Base-by-base conservation (phyloP, 306 rosid genomes). In the Lupinus albus region DNA sequence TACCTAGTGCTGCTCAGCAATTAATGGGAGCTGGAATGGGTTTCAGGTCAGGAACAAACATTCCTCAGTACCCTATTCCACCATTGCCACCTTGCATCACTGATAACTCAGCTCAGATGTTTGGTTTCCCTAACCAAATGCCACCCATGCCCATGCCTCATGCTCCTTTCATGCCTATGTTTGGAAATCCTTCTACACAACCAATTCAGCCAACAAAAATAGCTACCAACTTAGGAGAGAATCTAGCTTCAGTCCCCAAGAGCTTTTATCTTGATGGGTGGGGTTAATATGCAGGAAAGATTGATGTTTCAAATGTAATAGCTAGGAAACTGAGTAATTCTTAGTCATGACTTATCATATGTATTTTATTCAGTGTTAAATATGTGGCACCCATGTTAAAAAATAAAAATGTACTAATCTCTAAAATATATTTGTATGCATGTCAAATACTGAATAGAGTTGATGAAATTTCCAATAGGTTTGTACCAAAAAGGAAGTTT, bases 401-500 rank as follows among this genome's bases (percentile, higher is more conserved):
- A 20, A 20, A 20, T 1, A 20, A 20, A 20, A 20, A 20, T 1
- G 2, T 20, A 20, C 2, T 2, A 20, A 20, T 20, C 25, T 20
- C 25, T 20, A 20, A 20, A 20, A 20, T 20, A 20, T 20, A 20
- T 20, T 20, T 20, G 25, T 20, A 20, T 20, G 2, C 25, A 20
- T 20, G 25, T 20, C 25, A 20, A 20, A 1, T 20, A 20, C 25
- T 20, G 2, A 20, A 20, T 20, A 20, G 25, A 20, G 25, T 20
- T 20, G 25, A 20, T 20, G 2, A 20, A 20, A 20, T 20, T 2
- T 20, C 25, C 2, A 20, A 20, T 20, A 20, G 1, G 25, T 20
- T 20, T 20, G 2, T 20, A 92, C 56, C 13, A 81, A 56, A 75
- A 86, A n/a, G n/a, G n/a, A n/a, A n/a, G n/a, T n/a, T n/a, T n/a